Evolutionary conservation across 805 yeast species (phyloP), one percentile per base, ranked within the genome.

Genomic region (Metschnikowia amazonensis): DNA sequence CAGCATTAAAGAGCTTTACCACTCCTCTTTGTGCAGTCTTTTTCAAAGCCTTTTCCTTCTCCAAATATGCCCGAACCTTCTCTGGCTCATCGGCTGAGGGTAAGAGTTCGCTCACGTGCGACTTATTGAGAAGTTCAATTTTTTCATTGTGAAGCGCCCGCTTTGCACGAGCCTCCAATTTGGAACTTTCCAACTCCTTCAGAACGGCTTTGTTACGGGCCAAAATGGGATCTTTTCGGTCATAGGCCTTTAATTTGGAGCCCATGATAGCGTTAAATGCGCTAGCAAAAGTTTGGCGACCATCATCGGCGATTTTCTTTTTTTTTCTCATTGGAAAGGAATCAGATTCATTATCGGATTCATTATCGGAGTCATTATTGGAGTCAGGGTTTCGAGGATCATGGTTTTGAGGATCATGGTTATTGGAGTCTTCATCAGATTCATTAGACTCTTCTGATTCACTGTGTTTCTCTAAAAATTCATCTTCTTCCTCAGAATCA

Each of bases 21-120:
- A 87, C 96, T 68, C 97, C 97, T 53, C 83, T 74, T 66, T 88
- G 95, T 0, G 96, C 98, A 20, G 81, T 75, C 60, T 89, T 89
- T 61, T 85, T 83, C 57, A 87, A 69, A 49, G 69, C 73, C 52
- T 79, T 77, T 60, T 89, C 97, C 43, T 73, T 74, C 47, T 85
- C 95, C 14, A 87, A 62, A 3, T 75, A 65, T 33, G 72, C 72
- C 60, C 87, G 74, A 6, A 75, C 75, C 34, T 81, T 81, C 13
- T 69, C 75, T 1, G 79, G 77, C 28, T 80, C 82, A 28, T 75
- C 81, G 8, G 74, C 69, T 6, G 66, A 57, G 4, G 95, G 95
- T 17, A 89, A 66, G 8, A 90, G 70, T 49, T 86, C 78, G 48
- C 70, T 79, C 34, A 82, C 74, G 56, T 97, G 77, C 47, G 81